A percentile compares a stretch with the other conserved stretches of the same genome.
phyloP scores from a whole-genome alignment of 352 stramenopile species.

The Globisporangium echinulatum region DNA sequence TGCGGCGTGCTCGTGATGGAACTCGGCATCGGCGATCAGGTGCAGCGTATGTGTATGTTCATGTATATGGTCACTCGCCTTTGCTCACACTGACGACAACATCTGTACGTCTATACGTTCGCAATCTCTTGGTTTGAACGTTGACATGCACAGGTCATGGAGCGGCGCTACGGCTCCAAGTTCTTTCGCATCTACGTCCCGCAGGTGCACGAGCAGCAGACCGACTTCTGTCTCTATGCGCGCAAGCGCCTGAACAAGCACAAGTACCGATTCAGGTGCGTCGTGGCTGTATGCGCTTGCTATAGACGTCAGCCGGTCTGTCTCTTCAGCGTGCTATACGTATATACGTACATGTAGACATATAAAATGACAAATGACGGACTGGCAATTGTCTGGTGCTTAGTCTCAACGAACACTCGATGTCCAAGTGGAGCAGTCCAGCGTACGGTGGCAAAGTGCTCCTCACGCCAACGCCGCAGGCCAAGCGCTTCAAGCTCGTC shows the following conservation, averaged over 20 bases:
- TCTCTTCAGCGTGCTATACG: not conserved
- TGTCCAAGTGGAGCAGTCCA: conserved; percentile 56
- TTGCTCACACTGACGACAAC: not conserved
- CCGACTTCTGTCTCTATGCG: conserved; percentile 72
- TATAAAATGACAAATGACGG: too few species aligned
- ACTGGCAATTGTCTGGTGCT: not conserved
- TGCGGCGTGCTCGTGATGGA: conserved; percentile 73
- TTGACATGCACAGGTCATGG: conserved; percentile 13
- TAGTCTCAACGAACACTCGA: conserved; percentile 27
- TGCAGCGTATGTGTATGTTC: conserved; percentile 2
- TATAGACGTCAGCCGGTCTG: not conserved
- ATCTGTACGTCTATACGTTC: not conserved
- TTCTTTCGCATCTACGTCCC: conserved; percentile 75
- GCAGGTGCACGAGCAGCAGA: conserved; percentile 63
- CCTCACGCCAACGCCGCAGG: conserved; percentile 34
- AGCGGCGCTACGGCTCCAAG: conserved; percentile 57
- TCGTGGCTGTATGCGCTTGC: too few species aligned
- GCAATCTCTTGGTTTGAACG: not conserved
- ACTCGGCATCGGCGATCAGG: conserved; percentile 32
- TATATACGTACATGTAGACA: not conserved
- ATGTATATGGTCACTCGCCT: too few species aligned
- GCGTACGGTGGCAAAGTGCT: conserved; percentile 57
- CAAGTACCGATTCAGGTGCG: conserved; percentile 74
- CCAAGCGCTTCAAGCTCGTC: conserved; percentile 49
- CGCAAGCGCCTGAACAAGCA: conserved; percentile 64